Evolutionary conservation across 768 basidiomycete species (phyloP).

Genomic region (Tulasnella sp.): DNA sequence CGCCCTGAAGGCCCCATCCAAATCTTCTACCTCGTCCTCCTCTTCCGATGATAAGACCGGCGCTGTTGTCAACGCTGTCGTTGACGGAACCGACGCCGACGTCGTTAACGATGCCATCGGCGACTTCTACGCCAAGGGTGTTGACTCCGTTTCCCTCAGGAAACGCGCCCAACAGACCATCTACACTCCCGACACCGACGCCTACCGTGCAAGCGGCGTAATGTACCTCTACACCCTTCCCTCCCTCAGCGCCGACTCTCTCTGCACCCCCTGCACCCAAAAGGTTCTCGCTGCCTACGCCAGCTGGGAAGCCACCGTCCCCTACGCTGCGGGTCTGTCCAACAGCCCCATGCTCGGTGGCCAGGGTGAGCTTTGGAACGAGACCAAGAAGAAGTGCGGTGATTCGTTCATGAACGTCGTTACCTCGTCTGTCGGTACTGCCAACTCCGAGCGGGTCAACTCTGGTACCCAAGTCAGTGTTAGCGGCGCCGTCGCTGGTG

Average conservation of each 20-base stretch:
- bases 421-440: neutral
- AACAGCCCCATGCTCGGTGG: constrained; percentile 61
- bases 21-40: constrained; percentile 40
- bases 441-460: neutral
- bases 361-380: constrained; percentile 64
- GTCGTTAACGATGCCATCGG: constrained; percentile 33
- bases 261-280: constrained; percentile 83
- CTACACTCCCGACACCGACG: constrained; percentile 42
- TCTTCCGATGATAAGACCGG: constrained; percentile 32
- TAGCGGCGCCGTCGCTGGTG: neutral
- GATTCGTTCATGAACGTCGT: constrained; percentile 54
- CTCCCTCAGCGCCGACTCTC: constrained; percentile 44
- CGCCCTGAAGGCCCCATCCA: constrained; percentile 46
- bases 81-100: constrained; percentile 28
- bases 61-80: constrained; percentile 41
- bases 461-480: neutral
- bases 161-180: constrained; percentile 27
- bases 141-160: constrained; percentile 30
- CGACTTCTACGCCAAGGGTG: constrained; percentile 27
- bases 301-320: constrained; percentile 61
- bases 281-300: constrained; percentile 73
- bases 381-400: constrained; percentile 63
- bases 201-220: constrained; percentile 52
- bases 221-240: constrained; percentile 76
- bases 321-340: constrained; percentile 71